Conservation (phyloP, 2,329 filamentous ascomycete genomes). For the Paecilomyces niveus region DNA sequence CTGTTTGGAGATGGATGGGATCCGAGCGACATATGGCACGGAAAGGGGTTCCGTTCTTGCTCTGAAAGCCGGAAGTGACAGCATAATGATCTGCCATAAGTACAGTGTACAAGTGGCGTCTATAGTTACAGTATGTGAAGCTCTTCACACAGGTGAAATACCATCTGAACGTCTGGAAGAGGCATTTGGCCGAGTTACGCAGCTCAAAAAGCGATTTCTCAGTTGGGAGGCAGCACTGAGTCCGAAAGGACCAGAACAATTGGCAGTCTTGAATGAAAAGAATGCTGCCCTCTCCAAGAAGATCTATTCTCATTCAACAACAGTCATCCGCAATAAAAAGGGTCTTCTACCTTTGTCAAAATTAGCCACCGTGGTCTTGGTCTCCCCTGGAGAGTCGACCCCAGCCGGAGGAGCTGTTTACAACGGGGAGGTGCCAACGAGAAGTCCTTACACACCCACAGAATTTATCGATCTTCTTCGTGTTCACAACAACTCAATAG, state of each 20-base stretch:
- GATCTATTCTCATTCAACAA: conserved; percentile 34
- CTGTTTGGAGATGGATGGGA: conserved; percentile 41
- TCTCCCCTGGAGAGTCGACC: conserved; percentile 30
- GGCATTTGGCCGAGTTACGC: conserved; percentile 27
- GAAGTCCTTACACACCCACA: conserved; percentile 23
- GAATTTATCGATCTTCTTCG: conserved; percentile 27
- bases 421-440: conserved; percentile 27
- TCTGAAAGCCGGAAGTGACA: conserved; percentile 38
- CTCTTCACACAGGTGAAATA: conserved; percentile 29
- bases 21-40: conserved; percentile 34
- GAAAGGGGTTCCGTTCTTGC: conserved; percentile 35
- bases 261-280: conserved; percentile 17
- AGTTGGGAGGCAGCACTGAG: conserved; percentile 23
- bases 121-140: conserved; percentile 31
- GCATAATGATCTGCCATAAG: conserved; percentile 41
- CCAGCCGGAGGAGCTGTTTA: conserved; percentile 29
- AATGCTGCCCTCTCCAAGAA: conserved; percentile 22
- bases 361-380: conserved; percentile 24
- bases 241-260: conserved; percentile 8
- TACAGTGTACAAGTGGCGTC: conserved; percentile 34
- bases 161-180: conserved; percentile 22
- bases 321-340: conserved; percentile 28
- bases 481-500: conserved; percentile 16
- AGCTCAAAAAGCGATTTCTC: conserved; percentile 31
- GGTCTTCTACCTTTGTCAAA: conserved; percentile 23